These are phyloP conservation scores for Rhipidocladum racemiflorum DNA, from an alignment of 176 grass and related monocot genomes.

Conservation along the genomic window DNA sequence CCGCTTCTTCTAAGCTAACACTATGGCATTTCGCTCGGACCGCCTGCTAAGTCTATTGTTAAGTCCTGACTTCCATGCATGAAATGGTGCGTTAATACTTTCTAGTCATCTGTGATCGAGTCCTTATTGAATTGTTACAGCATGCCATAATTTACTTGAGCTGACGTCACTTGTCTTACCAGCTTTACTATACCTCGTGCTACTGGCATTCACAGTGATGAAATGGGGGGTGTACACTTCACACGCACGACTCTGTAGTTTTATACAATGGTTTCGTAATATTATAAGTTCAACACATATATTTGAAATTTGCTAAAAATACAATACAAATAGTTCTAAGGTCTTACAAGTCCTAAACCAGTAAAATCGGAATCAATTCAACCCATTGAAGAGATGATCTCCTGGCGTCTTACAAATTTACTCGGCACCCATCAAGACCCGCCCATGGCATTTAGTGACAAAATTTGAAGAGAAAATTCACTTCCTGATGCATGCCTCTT, in stretches of 20 bases:
- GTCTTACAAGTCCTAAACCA: no score
- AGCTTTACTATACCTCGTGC: not conserved
- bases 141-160: not conserved
- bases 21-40: not conserved
- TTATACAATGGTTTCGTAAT: no score
- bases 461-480: not conserved
- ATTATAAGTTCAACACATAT: no score
- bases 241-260: no score
- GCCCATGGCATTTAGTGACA: no score
- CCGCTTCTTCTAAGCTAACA: not conserved
- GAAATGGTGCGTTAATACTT: not conserved
- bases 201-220: not conserved
- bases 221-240: no score
- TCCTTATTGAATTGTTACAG: not conserved
- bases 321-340: no score
- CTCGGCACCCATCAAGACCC: no score
- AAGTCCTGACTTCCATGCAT: slow-evolving; percentile 25
- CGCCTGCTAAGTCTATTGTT: not conserved
- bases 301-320: no score
- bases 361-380: no score
- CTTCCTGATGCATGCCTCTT: not conserved
- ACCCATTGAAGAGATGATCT: not conserved
- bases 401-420: no score
- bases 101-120: not conserved
- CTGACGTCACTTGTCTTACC: not conserved